Evolutionary conservation across 768 basidiomycete genomes (phyloP).

Genomic region (Macrolepiota fuliginosa): DNA sequence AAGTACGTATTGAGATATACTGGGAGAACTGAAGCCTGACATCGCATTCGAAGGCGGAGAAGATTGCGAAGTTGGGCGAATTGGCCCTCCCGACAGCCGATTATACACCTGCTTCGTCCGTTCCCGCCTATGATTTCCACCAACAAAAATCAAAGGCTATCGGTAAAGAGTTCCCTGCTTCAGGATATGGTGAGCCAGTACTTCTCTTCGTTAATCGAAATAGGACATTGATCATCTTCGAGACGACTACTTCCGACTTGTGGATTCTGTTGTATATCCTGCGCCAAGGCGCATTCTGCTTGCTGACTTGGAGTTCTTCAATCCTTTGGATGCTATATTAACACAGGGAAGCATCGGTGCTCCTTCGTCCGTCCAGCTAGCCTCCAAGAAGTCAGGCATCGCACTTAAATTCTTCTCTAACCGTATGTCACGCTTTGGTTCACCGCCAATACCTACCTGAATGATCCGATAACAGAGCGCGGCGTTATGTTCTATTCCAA

Average conservation of each 20-base stretch:
- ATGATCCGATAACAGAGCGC: constrained; percentile 42
- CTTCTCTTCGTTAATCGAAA: background rate
- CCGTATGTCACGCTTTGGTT: constrained; percentile 41
- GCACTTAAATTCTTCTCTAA: constrained; percentile 64
- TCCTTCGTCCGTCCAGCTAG: constrained; percentile 50
- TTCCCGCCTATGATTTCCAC: constrained; percentile 46
- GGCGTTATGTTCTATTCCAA: constrained; percentile 78
- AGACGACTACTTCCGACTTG: constrained; percentile 70
- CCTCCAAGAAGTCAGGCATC: constrained; percentile 57
- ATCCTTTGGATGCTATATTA: constrained; percentile 46
- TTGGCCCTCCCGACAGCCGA: constrained; percentile 52
- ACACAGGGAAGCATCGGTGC: constrained; percentile 29
- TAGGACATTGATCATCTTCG: constrained; percentile 7
- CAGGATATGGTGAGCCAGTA: constrained; percentile 53
- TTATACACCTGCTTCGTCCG: constrained; percentile 43
- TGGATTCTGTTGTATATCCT: constrained; percentile 29
- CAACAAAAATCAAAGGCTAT: constrained; percentile 40
- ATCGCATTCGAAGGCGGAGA: constrained; percentile 40
- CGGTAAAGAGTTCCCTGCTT: constrained; percentile 53
- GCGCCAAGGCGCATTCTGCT: constrained; percentile 49
- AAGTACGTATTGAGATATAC: constrained; percentile 23
- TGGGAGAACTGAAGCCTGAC: background rate
- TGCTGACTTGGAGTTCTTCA: constrained; percentile 37
- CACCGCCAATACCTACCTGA: background rate
- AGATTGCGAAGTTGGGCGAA: constrained; percentile 49